These are phyloP conservation scores for Aspergillus viridinutans DNA, from an alignment of 2,329 filamentous ascomycete species.

Conservation along the genomic window DNA sequence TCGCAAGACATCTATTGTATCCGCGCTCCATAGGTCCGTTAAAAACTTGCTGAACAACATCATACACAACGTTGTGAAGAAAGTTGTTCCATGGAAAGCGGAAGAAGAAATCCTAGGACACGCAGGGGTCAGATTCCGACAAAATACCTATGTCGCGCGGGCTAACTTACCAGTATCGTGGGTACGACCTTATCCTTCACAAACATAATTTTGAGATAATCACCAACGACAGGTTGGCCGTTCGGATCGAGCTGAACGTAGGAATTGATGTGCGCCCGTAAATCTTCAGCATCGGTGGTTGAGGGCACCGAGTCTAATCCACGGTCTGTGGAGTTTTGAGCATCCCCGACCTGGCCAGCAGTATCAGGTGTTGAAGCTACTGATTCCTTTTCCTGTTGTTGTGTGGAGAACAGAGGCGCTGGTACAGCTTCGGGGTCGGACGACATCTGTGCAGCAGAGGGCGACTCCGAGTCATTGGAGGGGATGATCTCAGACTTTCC, in stretches of 20 bases:
- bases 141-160: background rate
- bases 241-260: slow-evolving; percentile 57
- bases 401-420: slow-evolving; percentile 60
- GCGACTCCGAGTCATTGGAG: slow-evolving; percentile 7
- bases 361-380: slow-evolving; percentile 15
- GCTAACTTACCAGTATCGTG: slow-evolving; percentile 74
- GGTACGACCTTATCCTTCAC: slow-evolving; percentile 92
- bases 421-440: slow-evolving; percentile 65
- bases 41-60: slow-evolving; percentile 98
- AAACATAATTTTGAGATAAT: slow-evolving; percentile 93
- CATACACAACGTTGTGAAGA: slow-evolving; percentile 97
- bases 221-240: slow-evolving; percentile 79
- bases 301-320: slow-evolving; percentile 17
- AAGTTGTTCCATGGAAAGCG: slow-evolving; percentile 99
- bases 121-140: slow-evolving; percentile 2
- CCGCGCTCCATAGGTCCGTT: slow-evolving; percentile 97
- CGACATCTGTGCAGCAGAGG: slow-evolving; percentile 31
- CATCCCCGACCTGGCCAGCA: slow-evolving; percentile 15
- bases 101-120: slow-evolving; percentile 84
- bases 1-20: slow-evolving; percentile 82
- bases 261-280: slow-evolving; percentile 21
- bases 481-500: slow-evolving; percentile 2
- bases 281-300: slow-evolving; percentile 18
- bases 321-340: slow-evolving; percentile 10
- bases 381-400: slow-evolving; percentile 22